phyloP scores from a whole-genome alignment of 148 eudicot genomes.

The Chenopodium berlandieri region DNA sequence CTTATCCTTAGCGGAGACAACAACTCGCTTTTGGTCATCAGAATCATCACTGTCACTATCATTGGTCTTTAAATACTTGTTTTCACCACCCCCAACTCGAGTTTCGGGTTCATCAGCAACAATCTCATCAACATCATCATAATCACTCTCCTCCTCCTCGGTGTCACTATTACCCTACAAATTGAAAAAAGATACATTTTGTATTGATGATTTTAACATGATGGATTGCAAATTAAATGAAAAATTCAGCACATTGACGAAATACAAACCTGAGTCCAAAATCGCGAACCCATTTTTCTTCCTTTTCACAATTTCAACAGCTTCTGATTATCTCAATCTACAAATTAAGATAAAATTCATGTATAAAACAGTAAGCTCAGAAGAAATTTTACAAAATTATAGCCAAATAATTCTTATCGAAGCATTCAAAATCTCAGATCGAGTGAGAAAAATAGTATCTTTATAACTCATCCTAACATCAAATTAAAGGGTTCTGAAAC shows the following conservation, averaged over 20 bases:
- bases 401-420: too few species aligned
- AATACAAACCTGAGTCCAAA: conserved; percentile 18
- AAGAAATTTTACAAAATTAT: too few species aligned
- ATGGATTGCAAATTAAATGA: background rate
- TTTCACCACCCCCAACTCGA: background rate
- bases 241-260: background rate
- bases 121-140: background rate
- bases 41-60: conserved; percentile 52
- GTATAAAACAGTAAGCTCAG: too few species aligned
- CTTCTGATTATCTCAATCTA: background rate
- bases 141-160: conserved; percentile 9
- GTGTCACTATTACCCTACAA: conserved; percentile 35
- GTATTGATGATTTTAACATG: background rate
- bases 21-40: conserved; percentile 58
- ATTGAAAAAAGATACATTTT: background rate
- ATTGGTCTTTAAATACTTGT: background rate
- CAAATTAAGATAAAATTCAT: background rate
- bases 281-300: conserved; percentile 10
- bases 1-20: conserved; percentile 73
- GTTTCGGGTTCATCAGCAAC: background rate
- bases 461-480: too few species aligned
- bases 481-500: too few species aligned
- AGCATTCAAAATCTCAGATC: too few species aligned
- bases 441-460: too few species aligned
- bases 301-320: background rate